A percentile compares a stretch with the other conserved stretches of the same genome.
Evolutionary conservation across 148 eudicot genomes (phyloP).

Genomic region (Dysphania ambrosioides): DNA sequence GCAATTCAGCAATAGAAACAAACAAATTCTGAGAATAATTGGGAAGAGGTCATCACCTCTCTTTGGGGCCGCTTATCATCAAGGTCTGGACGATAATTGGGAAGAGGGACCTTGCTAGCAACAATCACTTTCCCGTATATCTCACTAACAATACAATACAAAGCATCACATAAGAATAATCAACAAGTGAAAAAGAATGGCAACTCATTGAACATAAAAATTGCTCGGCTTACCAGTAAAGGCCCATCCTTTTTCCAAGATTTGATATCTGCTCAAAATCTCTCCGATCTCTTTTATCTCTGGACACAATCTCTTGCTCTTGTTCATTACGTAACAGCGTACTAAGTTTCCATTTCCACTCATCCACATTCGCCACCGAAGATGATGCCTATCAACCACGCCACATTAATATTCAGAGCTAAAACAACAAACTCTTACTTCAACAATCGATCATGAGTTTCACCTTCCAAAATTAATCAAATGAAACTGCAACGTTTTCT

Average conservation of each 20-base stretch:
- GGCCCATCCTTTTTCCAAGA: slow-evolving; percentile 91
- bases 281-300: slow-evolving; percentile 88
- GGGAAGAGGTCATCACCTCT: slow-evolving; percentile 81
- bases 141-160: slow-evolving; percentile 43
- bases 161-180: slow-evolving; percentile 4
- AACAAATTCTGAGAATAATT: not conserved
- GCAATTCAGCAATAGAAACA: slow-evolving; percentile 12
- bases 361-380: slow-evolving; percentile 92
- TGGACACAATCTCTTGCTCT: slow-evolving; percentile 83
- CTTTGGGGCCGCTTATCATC: slow-evolving; percentile 99
- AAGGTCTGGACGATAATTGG: slow-evolving; percentile 95
- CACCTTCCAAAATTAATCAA: not conserved
- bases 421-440: not conserved
- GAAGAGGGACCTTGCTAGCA: slow-evolving; percentile 97
- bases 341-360: slow-evolving; percentile 99
- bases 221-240: slow-evolving; percentile 58
- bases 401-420: not conserved
- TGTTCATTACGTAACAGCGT: slow-evolving; percentile 69
- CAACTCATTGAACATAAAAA: not conserved
- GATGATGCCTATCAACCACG: slow-evolving; percentile 69
- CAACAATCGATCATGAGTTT: not conserved
- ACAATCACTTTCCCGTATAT: slow-evolving; percentile 91
- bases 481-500: not conserved
- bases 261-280: slow-evolving; percentile 89
- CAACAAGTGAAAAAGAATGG: not conserved